Evolutionary conservation across 495 filamentous ascomycete species (phyloP).

Genomic region (Entonaema liquescens): DNA sequence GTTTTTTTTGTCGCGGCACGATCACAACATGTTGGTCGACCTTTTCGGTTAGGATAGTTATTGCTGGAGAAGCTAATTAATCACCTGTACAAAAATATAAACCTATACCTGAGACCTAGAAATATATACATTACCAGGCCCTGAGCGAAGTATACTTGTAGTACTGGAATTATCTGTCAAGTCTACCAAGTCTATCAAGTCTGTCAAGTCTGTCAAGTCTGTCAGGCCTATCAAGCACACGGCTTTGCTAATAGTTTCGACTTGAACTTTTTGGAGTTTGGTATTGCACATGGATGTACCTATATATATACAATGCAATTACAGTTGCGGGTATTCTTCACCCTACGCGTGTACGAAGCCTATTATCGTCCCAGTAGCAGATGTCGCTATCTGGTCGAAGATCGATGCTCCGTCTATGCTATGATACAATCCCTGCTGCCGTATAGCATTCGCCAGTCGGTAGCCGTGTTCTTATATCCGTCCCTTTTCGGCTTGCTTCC

Average conservation of each 20-base stretch:
- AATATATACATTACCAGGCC: not conserved
- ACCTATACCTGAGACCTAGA: not conserved
- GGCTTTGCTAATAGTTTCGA: not conserved
- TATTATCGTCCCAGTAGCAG: not conserved
- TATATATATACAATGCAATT: conserved; percentile 30
- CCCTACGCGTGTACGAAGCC: not conserved
- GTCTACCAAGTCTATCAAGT: no score
- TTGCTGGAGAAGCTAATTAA: conserved; percentile 23
- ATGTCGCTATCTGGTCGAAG: conserved; percentile 26
- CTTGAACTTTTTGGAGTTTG: conserved; percentile 2
- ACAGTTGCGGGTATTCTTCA: conserved; percentile 19
- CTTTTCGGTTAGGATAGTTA: conserved; percentile 19
- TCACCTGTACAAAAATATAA: conserved; percentile 1
- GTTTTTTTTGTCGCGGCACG: conserved; percentile 7
- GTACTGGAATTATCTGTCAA: not conserved
- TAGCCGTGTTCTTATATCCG: conserved; percentile 1
- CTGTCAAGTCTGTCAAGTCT: no score
- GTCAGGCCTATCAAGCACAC: not conserved
- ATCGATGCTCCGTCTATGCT: conserved; percentile 42
- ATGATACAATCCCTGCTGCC: conserved; percentile 24
- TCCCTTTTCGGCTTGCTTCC: conserved; percentile 27
- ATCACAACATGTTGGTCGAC: conserved; percentile 4
- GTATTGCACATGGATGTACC: conserved; percentile 16
- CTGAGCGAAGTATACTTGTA: not conserved
- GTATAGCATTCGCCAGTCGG: conserved; percentile 18